Conservation (phyloP, 352 stramenopile species). For the Pilasporangium apinafurcum region DNA sequence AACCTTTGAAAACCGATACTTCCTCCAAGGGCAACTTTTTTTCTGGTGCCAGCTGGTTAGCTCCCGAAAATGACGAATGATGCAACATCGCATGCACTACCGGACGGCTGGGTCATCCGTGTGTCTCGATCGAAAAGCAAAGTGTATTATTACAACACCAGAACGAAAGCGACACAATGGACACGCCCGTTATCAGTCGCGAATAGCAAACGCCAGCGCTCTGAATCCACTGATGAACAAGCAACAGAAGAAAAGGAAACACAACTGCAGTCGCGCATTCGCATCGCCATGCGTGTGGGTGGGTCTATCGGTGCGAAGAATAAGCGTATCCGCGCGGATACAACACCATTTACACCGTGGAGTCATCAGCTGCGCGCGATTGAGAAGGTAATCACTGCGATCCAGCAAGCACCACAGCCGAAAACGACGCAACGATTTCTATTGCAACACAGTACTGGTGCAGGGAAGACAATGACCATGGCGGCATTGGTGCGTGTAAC, state of each 20-base stretch:
- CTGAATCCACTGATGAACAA: too few relatives aligned
- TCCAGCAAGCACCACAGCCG: constrained; percentile 18
- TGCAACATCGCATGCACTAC: constrained; percentile 16
- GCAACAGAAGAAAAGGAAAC: too few relatives aligned
- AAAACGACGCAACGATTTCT: constrained; percentile 35
- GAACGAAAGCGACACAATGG: constrained; percentile 51
- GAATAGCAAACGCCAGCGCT: constrained; percentile 16
- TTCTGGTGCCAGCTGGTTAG: neutral
- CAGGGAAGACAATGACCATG: constrained; percentile 79
- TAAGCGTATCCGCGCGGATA: constrained; percentile 4
- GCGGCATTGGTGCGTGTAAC: constrained; percentile 31
- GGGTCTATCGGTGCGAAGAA: constrained; percentile 13
- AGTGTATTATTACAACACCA: constrained; percentile 63
- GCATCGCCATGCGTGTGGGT: constrained; percentile 54
- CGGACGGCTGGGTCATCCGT: constrained; percentile 47
- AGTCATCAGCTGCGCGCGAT: constrained; percentile 56
- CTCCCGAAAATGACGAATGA: neutral
- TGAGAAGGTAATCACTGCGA: constrained; percentile 35
- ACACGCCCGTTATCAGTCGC: constrained; percentile 19
- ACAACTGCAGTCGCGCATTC: too few relatives aligned
- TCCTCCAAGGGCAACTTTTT: neutral
- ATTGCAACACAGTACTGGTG: constrained; percentile 78
- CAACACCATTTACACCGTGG: constrained; percentile 46
- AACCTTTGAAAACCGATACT: too few relatives aligned
- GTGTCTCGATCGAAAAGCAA: constrained; percentile 65